Conservation (phyloP, 768 basidiomycete species). For the Rhodotorula sphaerocarpa region DNA sequence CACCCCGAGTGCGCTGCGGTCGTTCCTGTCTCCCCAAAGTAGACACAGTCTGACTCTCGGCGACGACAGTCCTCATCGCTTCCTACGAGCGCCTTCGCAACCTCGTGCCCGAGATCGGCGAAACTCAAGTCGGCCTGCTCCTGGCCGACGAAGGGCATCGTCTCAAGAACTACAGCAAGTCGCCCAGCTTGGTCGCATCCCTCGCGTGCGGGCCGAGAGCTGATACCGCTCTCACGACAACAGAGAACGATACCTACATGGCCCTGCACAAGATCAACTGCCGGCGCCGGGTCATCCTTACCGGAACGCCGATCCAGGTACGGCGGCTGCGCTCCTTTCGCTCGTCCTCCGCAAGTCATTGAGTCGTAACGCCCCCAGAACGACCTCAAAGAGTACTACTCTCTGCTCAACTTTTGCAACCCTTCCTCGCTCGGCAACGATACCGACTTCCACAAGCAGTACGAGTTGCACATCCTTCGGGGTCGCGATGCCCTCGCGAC, state of each 20-base stretch:
- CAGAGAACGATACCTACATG: constrained; percentile 34
- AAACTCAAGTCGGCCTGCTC: constrained; percentile 77
- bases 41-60: neutral
- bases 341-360: too few species aligned
- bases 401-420: constrained; percentile 95
- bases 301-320: constrained; percentile 80
- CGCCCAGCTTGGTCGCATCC: too few species aligned
- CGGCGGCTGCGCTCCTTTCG: constrained; percentile 72
- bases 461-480: constrained; percentile 78
- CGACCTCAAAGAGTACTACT: constrained; percentile 85
- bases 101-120: constrained; percentile 63
- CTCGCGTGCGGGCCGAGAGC: neutral
- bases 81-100: constrained; percentile 93
- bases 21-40: neutral
- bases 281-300: constrained; percentile 73
- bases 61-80: constrained; percentile 78
- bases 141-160: constrained; percentile 96
- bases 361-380: too few species aligned
- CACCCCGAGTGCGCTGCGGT: constrained; percentile 53
- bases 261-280: constrained; percentile 74
- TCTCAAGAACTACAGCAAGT: constrained; percentile 82
- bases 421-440: constrained; percentile 67
- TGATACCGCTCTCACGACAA: constrained; percentile 3
- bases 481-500: constrained; percentile 73
- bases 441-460: constrained; percentile 53